Evolutionary conservation across 495 filamentous ascomycete genomes (phyloP).

Genomic region (Parachaetomium inaequale): DNA sequence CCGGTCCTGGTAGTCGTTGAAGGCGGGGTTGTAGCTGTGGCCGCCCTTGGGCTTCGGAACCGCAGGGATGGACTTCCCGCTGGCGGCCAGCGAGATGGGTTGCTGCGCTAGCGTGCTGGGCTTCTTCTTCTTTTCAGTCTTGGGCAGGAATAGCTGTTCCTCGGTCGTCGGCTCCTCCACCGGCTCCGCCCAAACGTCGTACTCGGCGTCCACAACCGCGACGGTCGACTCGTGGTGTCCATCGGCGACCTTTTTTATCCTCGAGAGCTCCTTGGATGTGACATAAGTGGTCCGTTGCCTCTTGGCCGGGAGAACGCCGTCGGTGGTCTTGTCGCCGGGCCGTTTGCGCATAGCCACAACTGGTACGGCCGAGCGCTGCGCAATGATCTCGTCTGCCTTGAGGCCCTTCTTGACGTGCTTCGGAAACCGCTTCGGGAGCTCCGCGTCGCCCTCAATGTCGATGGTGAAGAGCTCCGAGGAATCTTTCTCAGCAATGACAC

Average conservation of each 20-base stretch:
- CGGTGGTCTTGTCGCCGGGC: conserved; percentile 49
- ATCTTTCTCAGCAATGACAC: conserved; percentile 72
- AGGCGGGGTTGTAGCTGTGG: conserved; percentile 86
- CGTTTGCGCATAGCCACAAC: conserved; percentile 75
- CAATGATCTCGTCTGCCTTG: conserved; percentile 87
- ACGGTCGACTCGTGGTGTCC: conserved; percentile 58
- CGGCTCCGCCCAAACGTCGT: conserved; percentile 74
- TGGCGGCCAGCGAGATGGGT: conserved; percentile 74
- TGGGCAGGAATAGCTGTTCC: conserved; percentile 56
- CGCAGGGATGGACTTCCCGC: conserved; percentile 72
- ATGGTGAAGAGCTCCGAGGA: conserved; percentile 76
- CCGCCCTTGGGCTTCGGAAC: conserved; percentile 74
- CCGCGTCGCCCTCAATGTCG: conserved; percentile 47
- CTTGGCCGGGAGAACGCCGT: conserved; percentile 72
- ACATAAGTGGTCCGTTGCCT: conserved; percentile 70
- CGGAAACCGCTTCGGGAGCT: conserved; percentile 46
- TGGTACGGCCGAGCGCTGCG: conserved; percentile 73
- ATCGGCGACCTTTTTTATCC: conserved; percentile 73
- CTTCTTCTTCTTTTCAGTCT: conserved; percentile 60
- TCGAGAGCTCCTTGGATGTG: conserved; percentile 70
- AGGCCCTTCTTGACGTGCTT: conserved; percentile 66
- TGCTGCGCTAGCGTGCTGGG: conserved; percentile 72
- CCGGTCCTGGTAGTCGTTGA: conserved; percentile 75
- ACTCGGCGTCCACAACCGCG: conserved; percentile 52
- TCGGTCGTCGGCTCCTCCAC: conserved; percentile 47